These are phyloP conservation scores for Aspergillus fumigatiaffinis DNA, from an alignment of 2,329 filamentous ascomycete genomes.

Conservation along the genomic window DNA sequence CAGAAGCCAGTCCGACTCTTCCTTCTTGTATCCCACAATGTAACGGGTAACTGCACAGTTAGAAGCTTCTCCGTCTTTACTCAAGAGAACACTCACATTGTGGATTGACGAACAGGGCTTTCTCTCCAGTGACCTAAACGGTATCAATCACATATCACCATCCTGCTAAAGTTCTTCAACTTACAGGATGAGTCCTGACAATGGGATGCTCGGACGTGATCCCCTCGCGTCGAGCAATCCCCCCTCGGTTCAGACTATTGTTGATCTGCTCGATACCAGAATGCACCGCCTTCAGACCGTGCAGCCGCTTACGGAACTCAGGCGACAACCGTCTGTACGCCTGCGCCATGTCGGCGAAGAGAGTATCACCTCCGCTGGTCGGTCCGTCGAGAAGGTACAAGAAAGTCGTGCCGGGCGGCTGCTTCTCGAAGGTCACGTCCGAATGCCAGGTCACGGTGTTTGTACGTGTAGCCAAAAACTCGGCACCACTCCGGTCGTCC, in stretches of 20 bases:
- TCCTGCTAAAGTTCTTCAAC: neutral
- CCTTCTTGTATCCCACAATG: constrained; percentile 80
- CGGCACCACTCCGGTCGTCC: constrained; percentile 56
- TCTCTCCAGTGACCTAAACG: constrained; percentile 64
- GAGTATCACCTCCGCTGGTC: constrained; percentile 74
- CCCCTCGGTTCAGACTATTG: constrained; percentile 61
- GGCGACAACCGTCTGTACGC: constrained; percentile 79
- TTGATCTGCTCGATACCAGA: constrained; percentile 78
- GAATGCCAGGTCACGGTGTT: constrained; percentile 86
- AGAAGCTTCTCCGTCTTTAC: neutral
- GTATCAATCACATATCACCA: neutral
- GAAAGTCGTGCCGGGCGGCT: constrained; percentile 87
- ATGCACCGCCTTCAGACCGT: constrained; percentile 76
- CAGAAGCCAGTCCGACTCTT: constrained; percentile 73
- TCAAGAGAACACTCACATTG: constrained; percentile 59
- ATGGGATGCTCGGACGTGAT: constrained; percentile 72
- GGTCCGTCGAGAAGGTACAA: constrained; percentile 83
- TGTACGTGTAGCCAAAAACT: constrained; percentile 66
- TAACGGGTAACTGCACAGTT: constrained; percentile 62
- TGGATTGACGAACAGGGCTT: constrained; percentile 76
- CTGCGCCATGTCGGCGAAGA: constrained; percentile 74
- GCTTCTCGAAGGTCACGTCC: constrained; percentile 81
- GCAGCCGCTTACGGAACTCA: constrained; percentile 72
- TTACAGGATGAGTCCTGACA: constrained; percentile 70
- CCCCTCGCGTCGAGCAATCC: constrained; percentile 71